These are phyloP conservation scores for Chimonanthus praecox DNA, from an alignment of 164 flowering plant species.

Conservation along the genomic window DNA sequence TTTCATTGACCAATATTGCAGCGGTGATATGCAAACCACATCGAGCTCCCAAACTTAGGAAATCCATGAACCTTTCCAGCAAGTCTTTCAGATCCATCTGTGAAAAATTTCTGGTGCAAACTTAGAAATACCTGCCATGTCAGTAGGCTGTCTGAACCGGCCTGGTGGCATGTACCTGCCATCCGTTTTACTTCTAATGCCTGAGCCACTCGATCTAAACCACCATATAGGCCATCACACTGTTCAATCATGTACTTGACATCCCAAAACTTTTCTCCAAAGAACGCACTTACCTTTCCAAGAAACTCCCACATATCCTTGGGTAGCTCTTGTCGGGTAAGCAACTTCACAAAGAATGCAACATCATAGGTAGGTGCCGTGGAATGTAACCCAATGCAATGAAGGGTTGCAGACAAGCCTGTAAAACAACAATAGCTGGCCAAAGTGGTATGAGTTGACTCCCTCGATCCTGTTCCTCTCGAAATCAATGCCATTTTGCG, in stretches of 20 bases:
- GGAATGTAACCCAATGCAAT: conserved; percentile 49
- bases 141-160: conserved; percentile 58
- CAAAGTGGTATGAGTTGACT: conserved; percentile 36
- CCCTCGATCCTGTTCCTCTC: conserved; percentile 36
- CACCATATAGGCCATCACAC: conserved; percentile 37
- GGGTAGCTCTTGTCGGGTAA: conserved; percentile 33
- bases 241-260: conserved; percentile 46
- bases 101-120: conserved; percentile 23
- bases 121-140: conserved; percentile 41
- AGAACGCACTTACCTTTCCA: conserved; percentile 23
- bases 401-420: conserved; percentile 11
- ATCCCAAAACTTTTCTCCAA: conserved; percentile 41
- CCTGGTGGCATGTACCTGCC: conserved; percentile 50
- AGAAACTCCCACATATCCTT: conserved; percentile 27
- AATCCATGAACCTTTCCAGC: too few species aligned
- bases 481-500: conserved; percentile 47
- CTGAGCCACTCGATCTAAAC: conserved; percentile 33
- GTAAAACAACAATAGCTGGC: conserved; percentile 46
- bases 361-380: conserved; percentile 57
- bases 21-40: too few species aligned
- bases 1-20: too few species aligned
- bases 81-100: too few species aligned
- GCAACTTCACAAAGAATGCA: conserved; percentile 45
- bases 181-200: conserved; percentile 30
- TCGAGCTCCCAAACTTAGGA: too few species aligned